Evolutionary conservation across 2,329 filamentous ascomycete species (phyloP), one percentile per base, ranked within the genome.

Genomic region (Rutstroemia sp.): DNA sequence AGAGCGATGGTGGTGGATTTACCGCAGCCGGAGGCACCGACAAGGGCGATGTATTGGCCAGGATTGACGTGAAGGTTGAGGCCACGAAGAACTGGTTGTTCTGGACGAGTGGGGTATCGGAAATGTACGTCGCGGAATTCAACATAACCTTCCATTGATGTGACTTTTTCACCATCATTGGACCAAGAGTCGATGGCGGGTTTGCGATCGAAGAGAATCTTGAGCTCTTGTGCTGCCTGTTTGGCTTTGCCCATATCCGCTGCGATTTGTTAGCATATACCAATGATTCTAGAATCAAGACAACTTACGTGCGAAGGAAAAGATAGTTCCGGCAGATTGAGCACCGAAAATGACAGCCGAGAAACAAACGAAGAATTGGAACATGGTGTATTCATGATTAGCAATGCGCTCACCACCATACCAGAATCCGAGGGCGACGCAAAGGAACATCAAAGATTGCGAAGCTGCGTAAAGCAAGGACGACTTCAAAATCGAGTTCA

Each of bases 41-140:
- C 94, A 2, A 97, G 80, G 0, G 92, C 94, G 7, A 92, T 80
- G 65, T 92, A 94, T 69, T 92, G 88, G 4, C 89, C 90, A 0
- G 88, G 88, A 27, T 84, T 81, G 44, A 92, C 81, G 14, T 74
- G 76, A 6, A 92, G 77, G 71, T 92, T 86, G 10, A 96, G 77
- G 0, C 92, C 92, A 27, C 90, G 87, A 2, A 97, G 83, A 0
- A 97, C 90, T n/a, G 90, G 89, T 64, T 95, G 90, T 64, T 96
- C 90, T 0, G 90, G 88, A 1, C 94, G 83, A 0, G 90, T 95
- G 0, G 92, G 92, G 67, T 97, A 99, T 44, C 90, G 83, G 79
- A 96, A 97, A 70, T 96, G 90, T 2, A 97, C 91, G 62, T 95
- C 85, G 19, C 88, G 84, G 75, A 99, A 95, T 70, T 97, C 91